Evolutionary conservation across 2,329 filamentous ascomycete species (phyloP).

Genomic region (Cladosporium sp.): DNA sequence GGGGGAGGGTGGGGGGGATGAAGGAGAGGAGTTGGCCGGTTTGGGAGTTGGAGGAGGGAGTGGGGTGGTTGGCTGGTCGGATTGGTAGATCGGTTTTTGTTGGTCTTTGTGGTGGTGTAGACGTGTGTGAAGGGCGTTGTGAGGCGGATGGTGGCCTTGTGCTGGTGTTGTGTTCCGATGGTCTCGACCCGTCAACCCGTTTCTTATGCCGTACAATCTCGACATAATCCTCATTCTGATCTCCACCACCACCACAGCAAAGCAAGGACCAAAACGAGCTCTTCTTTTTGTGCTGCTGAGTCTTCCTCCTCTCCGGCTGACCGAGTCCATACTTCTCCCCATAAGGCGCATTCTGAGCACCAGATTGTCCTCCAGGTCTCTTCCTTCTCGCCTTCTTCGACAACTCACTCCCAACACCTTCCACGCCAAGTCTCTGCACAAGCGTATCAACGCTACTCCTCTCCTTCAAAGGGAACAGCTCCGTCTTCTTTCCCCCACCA

Average conservation of each 20-base stretch:
- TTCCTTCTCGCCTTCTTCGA: slow-evolving; percentile 2
- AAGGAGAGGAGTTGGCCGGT: slow-evolving; percentile 52
- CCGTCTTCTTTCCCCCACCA: slow-evolving; percentile 32
- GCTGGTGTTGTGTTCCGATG: not conserved
- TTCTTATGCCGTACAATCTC: slow-evolving; percentile 40
- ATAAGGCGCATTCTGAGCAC: slow-evolving; percentile 3
- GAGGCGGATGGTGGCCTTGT: not conserved
- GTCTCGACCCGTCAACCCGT: slow-evolving; percentile 22
- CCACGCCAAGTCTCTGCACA: slow-evolving; percentile 65
- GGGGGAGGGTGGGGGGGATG: slow-evolving; percentile 62
- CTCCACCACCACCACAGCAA: slow-evolving; percentile 35
- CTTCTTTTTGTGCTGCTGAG: slow-evolving; percentile 31
- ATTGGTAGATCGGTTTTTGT: slow-evolving; percentile 1
- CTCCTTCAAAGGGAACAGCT: slow-evolving; percentile 50
- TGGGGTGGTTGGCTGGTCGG: slow-evolving; percentile 15
- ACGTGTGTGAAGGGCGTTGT: slow-evolving; percentile 1
- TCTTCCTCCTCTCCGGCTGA: slow-evolving; percentile 13
- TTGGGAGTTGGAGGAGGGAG: slow-evolving; percentile 22
- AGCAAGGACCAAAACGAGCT: slow-evolving; percentile 38
- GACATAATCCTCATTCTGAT: slow-evolving; percentile 40
- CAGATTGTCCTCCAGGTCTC: not conserved
- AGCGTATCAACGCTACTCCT: slow-evolving; percentile 83
- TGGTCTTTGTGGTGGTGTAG: slow-evolving; percentile 14
- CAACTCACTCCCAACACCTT: slow-evolving; percentile 8
- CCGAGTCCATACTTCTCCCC: slow-evolving; percentile 14